Evolutionary conservation across 345 rosid species (phyloP), one percentile per base, ranked within the genome.

Genomic region (Pistacia vera): DNA sequence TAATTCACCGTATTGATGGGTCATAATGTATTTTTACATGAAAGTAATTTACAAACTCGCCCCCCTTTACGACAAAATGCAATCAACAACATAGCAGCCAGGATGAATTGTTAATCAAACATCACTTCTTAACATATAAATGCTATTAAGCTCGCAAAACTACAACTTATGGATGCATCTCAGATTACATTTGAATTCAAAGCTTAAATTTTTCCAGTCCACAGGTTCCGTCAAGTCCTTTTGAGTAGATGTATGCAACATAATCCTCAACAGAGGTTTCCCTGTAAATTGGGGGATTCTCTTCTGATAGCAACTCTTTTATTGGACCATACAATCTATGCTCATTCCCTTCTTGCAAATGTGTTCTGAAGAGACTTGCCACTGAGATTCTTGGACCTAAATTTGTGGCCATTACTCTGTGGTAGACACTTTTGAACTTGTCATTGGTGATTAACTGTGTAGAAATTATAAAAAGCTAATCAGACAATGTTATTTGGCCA

Each of bases 201-300:
- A 79, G 73, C 80, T 77, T 87, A 58, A 85, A 85, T 60, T 71
- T 69, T n/a, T 73, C 77, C 56, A 83, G 66, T 51, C 70, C 78
- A 70, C 81, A 77, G 28, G 77, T 74, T 33, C 86, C 86, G 48
- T 83, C 83, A 16, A 80, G 81, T 14, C 86, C 84, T 57, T 78
- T 80, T 36, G 85, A 61, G 58, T 83, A 69, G 60, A 54, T 75
- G 76, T 71, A 69, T 0, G 73, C 66, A 11, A 81, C 44, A 61
- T 68, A 78, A 25, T 83, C 85, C 16, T 69, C 66, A 25, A 81
- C 75, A 6, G 85, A 74, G 22, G 83, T 81, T 36, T 83, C 83
- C 75, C 84, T 76, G 61, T 86, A 86, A 8, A 35, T 66, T 11
- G 84, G 82, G 6, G 73, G 84, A 66, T 73, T 75, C n/a, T 81